phyloP scores from a whole-genome alignment of 106 monocot genomes.

The Apostasia ramifera region DNA sequence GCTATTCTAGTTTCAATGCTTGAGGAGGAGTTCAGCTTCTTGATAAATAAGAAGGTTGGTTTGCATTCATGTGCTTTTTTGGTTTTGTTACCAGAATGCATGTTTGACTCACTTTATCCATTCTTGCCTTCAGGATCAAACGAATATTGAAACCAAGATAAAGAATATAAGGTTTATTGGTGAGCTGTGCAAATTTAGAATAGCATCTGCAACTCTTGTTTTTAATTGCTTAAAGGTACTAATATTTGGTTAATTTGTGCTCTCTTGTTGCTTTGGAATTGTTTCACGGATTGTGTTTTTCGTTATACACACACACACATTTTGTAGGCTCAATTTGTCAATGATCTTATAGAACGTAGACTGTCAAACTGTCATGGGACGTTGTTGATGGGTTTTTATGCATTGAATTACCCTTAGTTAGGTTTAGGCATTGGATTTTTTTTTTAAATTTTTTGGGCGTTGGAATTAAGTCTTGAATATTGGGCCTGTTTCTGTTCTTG shows the following conservation, averaged over 20 bases:
- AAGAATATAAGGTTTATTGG: slow-evolving; percentile 99
- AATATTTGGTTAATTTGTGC: neutral
- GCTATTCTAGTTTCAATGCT: slow-evolving; percentile 66
- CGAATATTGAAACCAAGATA: slow-evolving; percentile 97
- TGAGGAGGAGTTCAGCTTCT: slow-evolving; percentile 93
- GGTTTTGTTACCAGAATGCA: neutral
- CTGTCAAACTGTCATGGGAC: too few relatives aligned
- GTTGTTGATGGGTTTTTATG: too few relatives aligned
- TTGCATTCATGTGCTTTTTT: neutral
- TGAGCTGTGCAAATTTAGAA: slow-evolving; percentile 95
- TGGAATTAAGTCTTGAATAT: too few relatives aligned
- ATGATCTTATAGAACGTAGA: too few relatives aligned
- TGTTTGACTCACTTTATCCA: neutral
- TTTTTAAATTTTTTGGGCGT: too few relatives aligned
- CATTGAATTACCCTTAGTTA: too few relatives aligned
- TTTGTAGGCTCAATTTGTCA: too few relatives aligned
- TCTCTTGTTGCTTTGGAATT: too few relatives aligned
- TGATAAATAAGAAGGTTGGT: slow-evolving; percentile 93
- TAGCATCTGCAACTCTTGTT: slow-evolving; percentile 75
- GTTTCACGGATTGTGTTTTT: too few relatives aligned
- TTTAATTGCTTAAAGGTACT: slow-evolving; percentile 94
- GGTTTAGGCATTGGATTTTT: too few relatives aligned
- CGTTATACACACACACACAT: too few relatives aligned
- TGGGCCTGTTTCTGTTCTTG: too few relatives aligned
- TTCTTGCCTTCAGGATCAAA: slow-evolving; percentile 77